Conservation (phyloP, 192 early-diverging fungal species). For the Endogone sp. region DNA sequence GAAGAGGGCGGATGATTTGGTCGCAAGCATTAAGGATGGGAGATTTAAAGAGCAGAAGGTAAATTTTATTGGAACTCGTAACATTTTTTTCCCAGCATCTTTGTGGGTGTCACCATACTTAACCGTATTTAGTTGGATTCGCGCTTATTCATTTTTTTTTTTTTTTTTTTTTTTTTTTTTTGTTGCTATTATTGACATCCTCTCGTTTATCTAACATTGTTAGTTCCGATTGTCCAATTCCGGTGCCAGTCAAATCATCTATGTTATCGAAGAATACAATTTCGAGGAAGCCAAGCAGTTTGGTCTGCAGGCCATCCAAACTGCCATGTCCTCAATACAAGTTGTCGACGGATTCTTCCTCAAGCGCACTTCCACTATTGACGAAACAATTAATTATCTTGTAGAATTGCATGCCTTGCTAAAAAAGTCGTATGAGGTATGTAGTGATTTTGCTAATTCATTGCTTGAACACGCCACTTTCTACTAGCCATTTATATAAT, state of each 20-base stretch:
- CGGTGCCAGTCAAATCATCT: constrained; percentile 73
- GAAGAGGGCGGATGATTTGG: constrained; percentile 92
- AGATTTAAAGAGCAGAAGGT: constrained; percentile 93
- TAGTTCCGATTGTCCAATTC: constrained; percentile 69
- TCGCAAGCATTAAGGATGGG: constrained; percentile 89
- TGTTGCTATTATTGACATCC: background rate
- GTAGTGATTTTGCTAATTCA: background rate
- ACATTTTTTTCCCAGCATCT: background rate
- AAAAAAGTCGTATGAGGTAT: constrained; percentile 48
- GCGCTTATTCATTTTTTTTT: too few species aligned
- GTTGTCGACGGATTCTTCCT: constrained; percentile 79
- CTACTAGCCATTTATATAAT: background rate
- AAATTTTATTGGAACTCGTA: background rate
- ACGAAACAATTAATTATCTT: constrained; percentile 82
- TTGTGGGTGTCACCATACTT: background rate
- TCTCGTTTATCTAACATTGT: constrained; percentile 3
- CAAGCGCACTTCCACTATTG: constrained; percentile 67
- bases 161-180: too few species aligned
- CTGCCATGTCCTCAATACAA: constrained; percentile 74
- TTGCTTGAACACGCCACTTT: background rate
- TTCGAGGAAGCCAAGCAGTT: constrained; percentile 56
- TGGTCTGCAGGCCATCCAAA: constrained; percentile 59
- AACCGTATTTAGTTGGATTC: background rate
- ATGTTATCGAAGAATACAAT: constrained; percentile 82
- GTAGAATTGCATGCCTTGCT: constrained; percentile 57